Conservation (phyloP, 116 monocot genomes). For the Dioscorea cayenensis region DNA sequence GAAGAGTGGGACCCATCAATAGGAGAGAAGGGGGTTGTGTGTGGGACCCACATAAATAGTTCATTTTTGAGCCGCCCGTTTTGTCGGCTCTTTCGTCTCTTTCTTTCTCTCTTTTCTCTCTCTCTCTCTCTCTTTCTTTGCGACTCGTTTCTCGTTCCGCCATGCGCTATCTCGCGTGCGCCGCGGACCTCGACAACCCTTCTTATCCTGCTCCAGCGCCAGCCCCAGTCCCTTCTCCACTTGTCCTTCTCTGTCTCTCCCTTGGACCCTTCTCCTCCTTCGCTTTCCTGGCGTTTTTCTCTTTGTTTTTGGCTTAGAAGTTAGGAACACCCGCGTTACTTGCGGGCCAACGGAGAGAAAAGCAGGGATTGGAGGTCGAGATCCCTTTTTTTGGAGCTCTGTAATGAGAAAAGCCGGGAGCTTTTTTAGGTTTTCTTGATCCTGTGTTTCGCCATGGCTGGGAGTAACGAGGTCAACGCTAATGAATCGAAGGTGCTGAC, state of each 20-base stretch:
- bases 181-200: background rate
- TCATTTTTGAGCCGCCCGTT: conserved; percentile 9
- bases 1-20: no score
- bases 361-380: background rate
- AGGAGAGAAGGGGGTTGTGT: background rate
- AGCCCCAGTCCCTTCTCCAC: no score
- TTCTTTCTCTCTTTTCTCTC: background rate
- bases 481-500: conserved; percentile 35
- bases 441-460: conserved; percentile 26
- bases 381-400: background rate
- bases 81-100: conserved; percentile 17
- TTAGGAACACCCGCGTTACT: background rate
- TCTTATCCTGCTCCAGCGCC: background rate
- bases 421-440: background rate
- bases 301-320: background rate
- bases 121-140: background rate
- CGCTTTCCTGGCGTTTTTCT: background rate
- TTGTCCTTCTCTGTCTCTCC: background rate
- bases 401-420: conserved; percentile 2
- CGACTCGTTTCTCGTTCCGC: background rate
- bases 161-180: background rate
- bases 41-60: background rate
- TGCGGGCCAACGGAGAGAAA: background rate
- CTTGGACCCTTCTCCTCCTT: background rate
- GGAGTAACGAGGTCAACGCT: conserved; percentile 48